Conservation (phyloP, 129 eudicot genomes). For the Kitagawia praeruptora region DNA sequence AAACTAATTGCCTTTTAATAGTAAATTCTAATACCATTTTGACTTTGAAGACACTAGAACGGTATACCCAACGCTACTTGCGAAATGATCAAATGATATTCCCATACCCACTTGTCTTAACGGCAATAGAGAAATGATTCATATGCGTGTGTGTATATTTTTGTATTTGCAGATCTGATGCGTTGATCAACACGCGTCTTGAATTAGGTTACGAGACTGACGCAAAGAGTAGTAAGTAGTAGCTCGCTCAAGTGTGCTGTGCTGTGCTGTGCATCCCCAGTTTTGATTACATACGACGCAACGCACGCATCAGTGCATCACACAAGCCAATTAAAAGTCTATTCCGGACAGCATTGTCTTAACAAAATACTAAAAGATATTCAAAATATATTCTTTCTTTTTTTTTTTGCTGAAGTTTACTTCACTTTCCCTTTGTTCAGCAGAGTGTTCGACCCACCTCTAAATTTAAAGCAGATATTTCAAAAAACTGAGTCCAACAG, state of each 20-base stretch:
- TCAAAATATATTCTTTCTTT: not conserved
- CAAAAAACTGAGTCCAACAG: slow-evolving; percentile 19
- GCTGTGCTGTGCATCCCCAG: not conserved
- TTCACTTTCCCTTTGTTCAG: not conserved
- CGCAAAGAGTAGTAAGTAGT: not conserved
- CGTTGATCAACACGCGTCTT: not conserved
- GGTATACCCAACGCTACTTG: not conserved
- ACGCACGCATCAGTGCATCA: slow-evolving; percentile 4
- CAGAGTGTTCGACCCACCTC: slow-evolving; percentile 2
- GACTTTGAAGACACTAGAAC: not conserved
- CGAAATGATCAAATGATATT: not conserved
- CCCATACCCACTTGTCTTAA: not conserved
- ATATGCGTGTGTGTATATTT: too few species aligned
- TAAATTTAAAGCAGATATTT: slow-evolving; percentile 2
- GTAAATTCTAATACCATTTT: not conserved
- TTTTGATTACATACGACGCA: slow-evolving; percentile 5
- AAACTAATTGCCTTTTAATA: slow-evolving; percentile 3
- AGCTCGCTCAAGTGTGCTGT: not conserved
- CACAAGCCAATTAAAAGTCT: not conserved
- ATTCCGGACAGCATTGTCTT: not conserved
- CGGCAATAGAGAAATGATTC: not conserved
- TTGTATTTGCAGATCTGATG: not conserved
- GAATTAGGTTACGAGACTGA: not conserved
- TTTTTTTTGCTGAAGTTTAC: not conserved
- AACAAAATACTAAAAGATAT: not conserved